These are phyloP conservation scores for Beauveria varroae DNA, from an alignment of 2,329 filamentous ascomycete genomes.

Conservation along the genomic window DNA sequence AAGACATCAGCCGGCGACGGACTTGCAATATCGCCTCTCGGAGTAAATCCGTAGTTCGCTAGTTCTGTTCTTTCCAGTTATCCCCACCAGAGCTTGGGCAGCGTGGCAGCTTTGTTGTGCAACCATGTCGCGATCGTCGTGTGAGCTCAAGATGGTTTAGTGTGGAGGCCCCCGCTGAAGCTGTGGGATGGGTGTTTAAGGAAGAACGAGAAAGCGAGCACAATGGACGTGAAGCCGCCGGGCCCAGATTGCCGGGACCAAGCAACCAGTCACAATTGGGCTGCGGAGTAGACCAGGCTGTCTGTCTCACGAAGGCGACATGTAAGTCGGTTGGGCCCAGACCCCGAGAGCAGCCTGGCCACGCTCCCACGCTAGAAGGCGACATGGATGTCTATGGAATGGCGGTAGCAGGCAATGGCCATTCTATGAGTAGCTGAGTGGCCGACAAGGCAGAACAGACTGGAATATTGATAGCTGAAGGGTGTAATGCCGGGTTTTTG, in stretches of 20 bases:
- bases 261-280: neutral
- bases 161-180: neutral
- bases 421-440: neutral
- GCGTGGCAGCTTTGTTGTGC: neutral
- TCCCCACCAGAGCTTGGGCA: neutral
- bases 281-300: constrained; percentile 3
- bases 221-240: constrained; percentile 4
- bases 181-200: neutral
- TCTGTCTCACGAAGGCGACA: constrained; percentile 3
- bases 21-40: neutral
- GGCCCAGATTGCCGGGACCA: constrained; percentile 9
- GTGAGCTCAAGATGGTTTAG: neutral
- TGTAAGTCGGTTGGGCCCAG: neutral
- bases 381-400: neutral
- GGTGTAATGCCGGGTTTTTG: neutral
- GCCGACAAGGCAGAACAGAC: neutral
- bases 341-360: neutral
- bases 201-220: neutral
- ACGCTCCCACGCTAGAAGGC: neutral
- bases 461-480: neutral
- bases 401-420: neutral
- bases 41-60: neutral
- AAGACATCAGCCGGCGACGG: neutral
- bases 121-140: neutral
- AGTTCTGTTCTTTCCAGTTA: neutral